These are phyloP conservation scores for Naematelia encephala DNA, from an alignment of 768 basidiomycete genomes.

Conservation along the genomic window DNA sequence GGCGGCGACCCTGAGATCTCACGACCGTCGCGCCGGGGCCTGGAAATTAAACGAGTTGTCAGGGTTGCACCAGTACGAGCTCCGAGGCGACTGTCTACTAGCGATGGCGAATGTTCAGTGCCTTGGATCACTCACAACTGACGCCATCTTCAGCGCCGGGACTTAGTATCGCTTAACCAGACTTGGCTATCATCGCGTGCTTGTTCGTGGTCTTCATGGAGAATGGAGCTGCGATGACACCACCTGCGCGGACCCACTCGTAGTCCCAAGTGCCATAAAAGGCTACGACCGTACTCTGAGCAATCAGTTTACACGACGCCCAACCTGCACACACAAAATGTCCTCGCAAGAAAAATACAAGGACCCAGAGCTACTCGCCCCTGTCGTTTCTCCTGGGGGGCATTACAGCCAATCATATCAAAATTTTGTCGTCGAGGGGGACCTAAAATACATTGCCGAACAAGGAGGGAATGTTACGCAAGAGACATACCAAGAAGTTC, in stretches of 20 bases:
- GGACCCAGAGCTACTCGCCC: not conserved
- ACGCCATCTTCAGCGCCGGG: not conserved
- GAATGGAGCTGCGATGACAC: not conserved
- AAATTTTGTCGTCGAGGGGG: slow-evolving; percentile 10
- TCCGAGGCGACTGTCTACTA: not conserved
- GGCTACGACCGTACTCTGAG: not conserved
- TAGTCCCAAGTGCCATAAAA: not conserved
- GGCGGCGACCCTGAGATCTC: no score
- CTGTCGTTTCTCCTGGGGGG: not conserved
- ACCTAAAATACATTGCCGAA: slow-evolving; percentile 14
- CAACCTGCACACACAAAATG: not conserved
- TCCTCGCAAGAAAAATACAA: not conserved
- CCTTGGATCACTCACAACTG: not conserved
- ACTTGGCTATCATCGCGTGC: not conserved
- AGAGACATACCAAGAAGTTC: slow-evolving; percentile 21
- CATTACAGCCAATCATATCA: not conserved
- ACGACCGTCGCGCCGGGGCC: no score
- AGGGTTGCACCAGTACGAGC: not conserved
- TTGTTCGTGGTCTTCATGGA: not conserved
- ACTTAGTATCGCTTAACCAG: not conserved
- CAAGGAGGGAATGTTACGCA: slow-evolving; percentile 16
- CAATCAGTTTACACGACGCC: not conserved
- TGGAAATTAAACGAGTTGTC: not conserved
- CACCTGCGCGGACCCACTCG: not conserved
- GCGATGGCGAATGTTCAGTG: no score